phyloP scores from a whole-genome alignment of 2,329 filamentous ascomycete species.

The Cadophora sp. region DNA sequence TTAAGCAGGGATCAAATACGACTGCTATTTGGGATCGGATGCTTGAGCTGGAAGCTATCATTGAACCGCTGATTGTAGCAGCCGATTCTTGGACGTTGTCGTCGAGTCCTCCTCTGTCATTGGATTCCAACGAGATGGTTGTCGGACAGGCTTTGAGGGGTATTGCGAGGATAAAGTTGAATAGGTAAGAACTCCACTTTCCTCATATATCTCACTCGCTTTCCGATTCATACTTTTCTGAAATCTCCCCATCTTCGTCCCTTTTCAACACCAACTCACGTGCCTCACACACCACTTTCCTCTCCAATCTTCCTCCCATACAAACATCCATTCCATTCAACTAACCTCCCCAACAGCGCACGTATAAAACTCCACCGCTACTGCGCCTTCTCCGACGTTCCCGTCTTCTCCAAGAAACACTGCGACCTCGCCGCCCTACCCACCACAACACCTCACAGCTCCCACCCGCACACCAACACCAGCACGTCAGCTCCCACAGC shows the following conservation, averaged over 20 bases:
- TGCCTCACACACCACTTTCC: neutral
- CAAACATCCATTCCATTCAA: neutral
- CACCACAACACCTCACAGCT: neutral
- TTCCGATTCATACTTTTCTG: neutral
- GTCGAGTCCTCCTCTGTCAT: slow-evolving; percentile 46
- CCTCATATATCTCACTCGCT: neutral
- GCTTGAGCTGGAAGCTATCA: slow-evolving; percentile 37
- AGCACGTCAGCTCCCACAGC: slow-evolving; percentile 12
- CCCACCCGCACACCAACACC: slow-evolving; percentile 5
- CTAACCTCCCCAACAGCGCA: slow-evolving; percentile 47
- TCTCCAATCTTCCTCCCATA: no score
- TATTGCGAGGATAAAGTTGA: slow-evolving; percentile 58
- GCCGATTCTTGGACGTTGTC: slow-evolving; percentile 39
- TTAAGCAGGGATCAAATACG: slow-evolving; percentile 50
- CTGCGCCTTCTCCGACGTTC: slow-evolving; percentile 57
- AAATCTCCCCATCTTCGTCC: neutral
- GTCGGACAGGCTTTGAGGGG: slow-evolving; percentile 53
- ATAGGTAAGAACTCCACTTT: slow-evolving; percentile 49
- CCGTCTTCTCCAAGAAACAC: slow-evolving; percentile 56
- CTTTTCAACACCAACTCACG: neutral
- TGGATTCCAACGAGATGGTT: slow-evolving; percentile 47
- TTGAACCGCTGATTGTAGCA: slow-evolving; percentile 37
- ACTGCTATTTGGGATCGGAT: slow-evolving; percentile 47
- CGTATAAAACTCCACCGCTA: slow-evolving; percentile 60
- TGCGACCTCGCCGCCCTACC: slow-evolving; percentile 51